Base-by-base conservation (phyloP, 768 basidiomycete genomes). In the Lactarius quietus region DNA sequence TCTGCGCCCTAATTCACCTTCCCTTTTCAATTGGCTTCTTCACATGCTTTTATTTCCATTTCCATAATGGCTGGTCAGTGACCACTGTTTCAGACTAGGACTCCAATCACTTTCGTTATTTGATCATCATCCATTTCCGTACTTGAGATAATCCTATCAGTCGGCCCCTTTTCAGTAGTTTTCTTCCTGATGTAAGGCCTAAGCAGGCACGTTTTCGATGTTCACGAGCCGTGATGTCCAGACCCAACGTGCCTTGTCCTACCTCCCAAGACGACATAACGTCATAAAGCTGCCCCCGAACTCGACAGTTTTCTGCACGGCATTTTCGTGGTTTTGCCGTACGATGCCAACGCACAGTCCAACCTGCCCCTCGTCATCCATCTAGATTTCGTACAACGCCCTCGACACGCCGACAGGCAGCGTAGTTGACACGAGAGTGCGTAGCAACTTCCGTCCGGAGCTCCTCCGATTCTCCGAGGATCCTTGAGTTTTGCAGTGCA, bases 391-490 rank as follows among this genome's bases (percentile, higher is more conserved):
- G 48, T 48, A 20, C 14, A 35, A 56, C 23, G 35, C n/a, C 18
- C 9, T 8, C n/a, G 20, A 41, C 41, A 56, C 54, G 28, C 39
- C 52, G 29, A 18, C 3, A 20, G 9, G 3, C 29, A 4, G 52
- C 52, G 31, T 31, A 9, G 53, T 54, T 18, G 31, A 15, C 52
- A 18, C 28, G 17, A 29, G 14, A 14, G 6, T 3, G 28, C 0
- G 10, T 52, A 58, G 57, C 23, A 31, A 20, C 29, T 10, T 18
- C 54, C 51, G 45, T 18, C 54, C 51, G 45, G 38, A 38, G 38
- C 38, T 38, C 14, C 45, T 61, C 55, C 64, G 59, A 65, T 14
- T 8, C 51, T 56, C 59, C 63, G 63, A 59, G 29, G 20, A 33
- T 23, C 20, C 18, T 12, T 12, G 18, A 20, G 28, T 31, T 17